phyloP scores from a whole-genome alignment of 306 rosid species.

The Casuarina glauca region DNA sequence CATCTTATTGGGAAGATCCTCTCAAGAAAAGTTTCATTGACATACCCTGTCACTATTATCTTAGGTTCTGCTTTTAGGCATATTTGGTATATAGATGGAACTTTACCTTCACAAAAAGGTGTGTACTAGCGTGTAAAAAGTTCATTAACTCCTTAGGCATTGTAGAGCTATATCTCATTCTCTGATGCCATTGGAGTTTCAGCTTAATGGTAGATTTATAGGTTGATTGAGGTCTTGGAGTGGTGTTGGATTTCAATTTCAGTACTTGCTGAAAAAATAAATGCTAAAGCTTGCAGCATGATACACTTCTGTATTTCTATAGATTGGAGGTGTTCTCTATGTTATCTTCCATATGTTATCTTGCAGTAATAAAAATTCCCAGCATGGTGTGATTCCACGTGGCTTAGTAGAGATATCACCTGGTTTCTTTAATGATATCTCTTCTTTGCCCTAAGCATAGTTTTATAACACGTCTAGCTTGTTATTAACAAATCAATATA shows the following conservation, averaged over 20 bases:
- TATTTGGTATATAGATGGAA: neutral
- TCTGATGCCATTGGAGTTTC: neutral
- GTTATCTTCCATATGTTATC: neutral
- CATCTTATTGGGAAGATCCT: slow-evolving; percentile 9
- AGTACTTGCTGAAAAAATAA: neutral
- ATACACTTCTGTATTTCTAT: neutral
- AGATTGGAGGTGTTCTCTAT: neutral
- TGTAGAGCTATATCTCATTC: neutral
- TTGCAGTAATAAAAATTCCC: neutral
- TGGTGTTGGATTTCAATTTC: neutral
- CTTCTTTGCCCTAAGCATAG: neutral
- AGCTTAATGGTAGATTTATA: neutral
- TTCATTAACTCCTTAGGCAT: neutral
- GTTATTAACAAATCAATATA: neutral
- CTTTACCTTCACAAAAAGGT: neutral
- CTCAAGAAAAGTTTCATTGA: slow-evolving; percentile 7
- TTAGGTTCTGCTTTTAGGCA: neutral
- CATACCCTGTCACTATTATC: neutral
- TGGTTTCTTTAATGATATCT: neutral
- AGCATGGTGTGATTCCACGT: neutral
- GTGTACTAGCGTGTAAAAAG: neutral
- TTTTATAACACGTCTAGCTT: neutral
- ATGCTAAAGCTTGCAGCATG: neutral
- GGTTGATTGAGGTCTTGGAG: neutral
- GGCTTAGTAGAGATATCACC: neutral